Conservation (phyloP, 306 rosid genomes). For the Canavalia ensiformis region DNA sequence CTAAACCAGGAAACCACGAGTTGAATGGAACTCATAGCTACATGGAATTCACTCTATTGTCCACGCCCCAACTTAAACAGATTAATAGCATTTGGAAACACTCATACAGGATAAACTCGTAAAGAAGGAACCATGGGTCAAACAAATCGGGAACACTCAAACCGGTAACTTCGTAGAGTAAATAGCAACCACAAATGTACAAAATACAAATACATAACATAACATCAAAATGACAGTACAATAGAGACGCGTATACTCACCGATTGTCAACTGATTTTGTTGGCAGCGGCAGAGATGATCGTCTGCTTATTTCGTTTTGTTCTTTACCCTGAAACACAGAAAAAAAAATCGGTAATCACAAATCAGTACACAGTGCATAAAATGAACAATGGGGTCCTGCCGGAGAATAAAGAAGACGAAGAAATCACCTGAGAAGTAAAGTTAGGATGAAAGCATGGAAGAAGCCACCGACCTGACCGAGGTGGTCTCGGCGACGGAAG, state of each 20-base stretch:
- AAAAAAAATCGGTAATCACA: not conserved
- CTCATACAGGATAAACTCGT: not conserved
- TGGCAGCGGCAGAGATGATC: not conserved
- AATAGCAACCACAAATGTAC: not conserved
- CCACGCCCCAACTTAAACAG: not conserved
- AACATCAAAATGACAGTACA: not conserved
- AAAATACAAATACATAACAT: not conserved
- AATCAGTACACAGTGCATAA: not conserved
- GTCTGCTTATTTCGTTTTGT: not conserved
- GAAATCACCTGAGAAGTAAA: constrained; percentile 7
- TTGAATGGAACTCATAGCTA: not conserved
- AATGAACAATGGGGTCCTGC: not conserved
- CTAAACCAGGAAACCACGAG: not conserved
- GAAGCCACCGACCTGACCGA: no score
- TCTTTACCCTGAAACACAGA: not conserved
- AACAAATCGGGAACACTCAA: not conserved
- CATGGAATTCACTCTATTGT: not conserved
- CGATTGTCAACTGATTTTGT: not conserved
- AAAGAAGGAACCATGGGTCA: not conserved
- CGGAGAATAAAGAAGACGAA: not conserved
- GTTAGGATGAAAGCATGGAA: not conserved
- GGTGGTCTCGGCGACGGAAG: no score
- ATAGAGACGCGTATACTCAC: not conserved
- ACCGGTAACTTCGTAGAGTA: not conserved
- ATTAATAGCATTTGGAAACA: not conserved